These are phyloP conservation scores for Pichia rugopelliculosa DNA, from an alignment of 805 yeast genomes.

Conservation along the genomic window DNA sequence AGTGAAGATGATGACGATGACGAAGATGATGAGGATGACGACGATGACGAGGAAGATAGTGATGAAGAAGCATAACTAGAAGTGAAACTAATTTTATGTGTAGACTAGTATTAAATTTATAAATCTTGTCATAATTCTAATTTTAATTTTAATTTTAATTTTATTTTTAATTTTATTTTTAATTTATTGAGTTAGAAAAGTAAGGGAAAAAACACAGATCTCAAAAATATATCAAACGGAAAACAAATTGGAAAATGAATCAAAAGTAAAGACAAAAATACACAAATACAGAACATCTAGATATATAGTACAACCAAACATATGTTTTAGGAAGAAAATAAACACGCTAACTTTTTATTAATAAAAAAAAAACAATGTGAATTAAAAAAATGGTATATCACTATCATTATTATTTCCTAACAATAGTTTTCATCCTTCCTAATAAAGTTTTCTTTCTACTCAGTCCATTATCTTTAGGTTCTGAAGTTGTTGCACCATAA, in stretches of 20 bases:
- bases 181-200: not conserved
- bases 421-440: conserved; percentile 79
- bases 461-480: conserved; percentile 45
- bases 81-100: not conserved
- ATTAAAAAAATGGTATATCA: not conserved
- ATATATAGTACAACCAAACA: not conserved
- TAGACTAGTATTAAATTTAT: not conserved
- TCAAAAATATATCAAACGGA: no score
- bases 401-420: conserved; percentile 9
- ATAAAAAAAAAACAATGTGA: not conserved
- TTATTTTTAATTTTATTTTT: not conserved
- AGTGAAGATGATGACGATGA: conserved; percentile 7
- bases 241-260: not conserved
- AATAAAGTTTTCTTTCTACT: conserved; percentile 77
- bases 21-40: conserved; percentile 5
- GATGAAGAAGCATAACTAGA: not conserved
- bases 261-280: not conserved
- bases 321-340: not conserved
- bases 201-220: no score
- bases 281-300: not conserved
- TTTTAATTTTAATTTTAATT: no score
- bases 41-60: not conserved
- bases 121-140: no score
- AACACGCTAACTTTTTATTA: not conserved
- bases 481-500: conserved; percentile 16